Percentiles rank a stretch among this genome's conserved stretches.
Evolutionary conservation across 257 asterid genomes (phyloP).

Genomic region (Haberlea rhodopensis): DNA sequence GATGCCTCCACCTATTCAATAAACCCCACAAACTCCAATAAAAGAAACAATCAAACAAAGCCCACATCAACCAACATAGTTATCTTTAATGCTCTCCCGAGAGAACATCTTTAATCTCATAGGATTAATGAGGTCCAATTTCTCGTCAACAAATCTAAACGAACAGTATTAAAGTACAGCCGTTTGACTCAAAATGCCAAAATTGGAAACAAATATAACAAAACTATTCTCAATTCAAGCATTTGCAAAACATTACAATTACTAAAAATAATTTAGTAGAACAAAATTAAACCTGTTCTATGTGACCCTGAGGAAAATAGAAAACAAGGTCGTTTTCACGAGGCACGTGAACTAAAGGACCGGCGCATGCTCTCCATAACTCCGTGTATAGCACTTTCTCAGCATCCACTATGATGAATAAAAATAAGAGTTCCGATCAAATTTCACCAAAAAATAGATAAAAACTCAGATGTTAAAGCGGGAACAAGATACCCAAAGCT

Average conservation of each 20-base stretch:
- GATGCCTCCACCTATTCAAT: constrained; percentile 85
- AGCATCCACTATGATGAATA: constrained; percentile 47
- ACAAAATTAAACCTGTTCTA: constrained; percentile 65
- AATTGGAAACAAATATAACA: constrained; percentile 10
- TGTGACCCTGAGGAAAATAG: constrained; percentile 97
- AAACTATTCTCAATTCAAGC: background rate
- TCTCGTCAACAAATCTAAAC: background rate
- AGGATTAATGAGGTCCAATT: background rate
- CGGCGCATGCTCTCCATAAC: constrained; percentile 97
- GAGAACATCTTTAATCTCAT: background rate
- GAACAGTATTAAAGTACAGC: background rate
- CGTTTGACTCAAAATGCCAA: background rate
- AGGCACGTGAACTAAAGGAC: constrained; percentile 90
- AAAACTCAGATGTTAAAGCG: background rate
- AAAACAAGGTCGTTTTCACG: constrained; percentile 73
- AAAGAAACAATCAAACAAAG: constrained; percentile 11
- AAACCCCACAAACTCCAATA: constrained; percentile 20
- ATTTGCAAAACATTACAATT: background rate
- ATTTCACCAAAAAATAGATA: background rate
- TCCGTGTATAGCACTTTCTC: constrained; percentile 78
- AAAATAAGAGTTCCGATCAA: background rate
- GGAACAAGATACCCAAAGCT: background rate
- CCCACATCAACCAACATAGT: constrained; percentile 2
- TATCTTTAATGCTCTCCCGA: background rate
- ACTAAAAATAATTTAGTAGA: background rate